Evolutionary conservation across 306 rosid species (phyloP).

Genomic region (Rosa chinensis): DNA sequence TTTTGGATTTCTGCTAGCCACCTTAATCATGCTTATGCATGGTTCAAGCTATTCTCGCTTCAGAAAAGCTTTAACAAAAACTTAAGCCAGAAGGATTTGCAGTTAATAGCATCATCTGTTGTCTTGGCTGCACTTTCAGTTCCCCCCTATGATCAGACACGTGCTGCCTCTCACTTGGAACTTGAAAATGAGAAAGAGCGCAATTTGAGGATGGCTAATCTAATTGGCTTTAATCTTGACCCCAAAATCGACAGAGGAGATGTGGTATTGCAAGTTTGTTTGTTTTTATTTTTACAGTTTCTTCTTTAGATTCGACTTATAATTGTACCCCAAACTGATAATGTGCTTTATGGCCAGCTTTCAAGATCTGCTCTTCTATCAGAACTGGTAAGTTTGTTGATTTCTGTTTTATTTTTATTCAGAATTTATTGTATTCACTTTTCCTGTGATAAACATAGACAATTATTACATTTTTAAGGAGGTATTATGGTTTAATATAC

Average conservation of each 20-base stretch:
- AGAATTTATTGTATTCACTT: not conserved
- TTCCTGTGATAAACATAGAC: slow-evolving; percentile 3
- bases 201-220: slow-evolving; percentile 86
- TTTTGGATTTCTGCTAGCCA: slow-evolving; percentile 88
- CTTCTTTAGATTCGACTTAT: slow-evolving; percentile 6
- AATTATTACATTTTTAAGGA: not conserved
- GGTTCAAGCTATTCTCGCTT: slow-evolving; percentile 88
- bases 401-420: not conserved
- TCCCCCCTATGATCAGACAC: slow-evolving; percentile 70
- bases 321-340: slow-evolving; percentile 6
- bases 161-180: slow-evolving; percentile 79
- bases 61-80: slow-evolving; percentile 94
- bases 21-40: slow-evolving; percentile 92
- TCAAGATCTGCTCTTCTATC: slow-evolving; percentile 83
- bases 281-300: not conserved
- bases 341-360: slow-evolving; percentile 56
- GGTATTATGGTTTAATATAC: not conserved
- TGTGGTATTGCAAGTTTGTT: slow-evolving; percentile 50
- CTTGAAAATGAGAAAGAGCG: slow-evolving; percentile 88
- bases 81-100: slow-evolving; percentile 93
- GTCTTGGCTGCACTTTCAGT: slow-evolving; percentile 93
- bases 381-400: slow-evolving; percentile 66
- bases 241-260: slow-evolving; percentile 81
- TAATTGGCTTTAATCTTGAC: slow-evolving; percentile 89
- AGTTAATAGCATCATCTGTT: slow-evolving; percentile 94